A percentile compares a stretch with the other conserved stretches of the same genome.
phyloP scores from a whole-genome alignment of 2,329 filamentous ascomycete genomes.

The Aspergillus sp. region DNA sequence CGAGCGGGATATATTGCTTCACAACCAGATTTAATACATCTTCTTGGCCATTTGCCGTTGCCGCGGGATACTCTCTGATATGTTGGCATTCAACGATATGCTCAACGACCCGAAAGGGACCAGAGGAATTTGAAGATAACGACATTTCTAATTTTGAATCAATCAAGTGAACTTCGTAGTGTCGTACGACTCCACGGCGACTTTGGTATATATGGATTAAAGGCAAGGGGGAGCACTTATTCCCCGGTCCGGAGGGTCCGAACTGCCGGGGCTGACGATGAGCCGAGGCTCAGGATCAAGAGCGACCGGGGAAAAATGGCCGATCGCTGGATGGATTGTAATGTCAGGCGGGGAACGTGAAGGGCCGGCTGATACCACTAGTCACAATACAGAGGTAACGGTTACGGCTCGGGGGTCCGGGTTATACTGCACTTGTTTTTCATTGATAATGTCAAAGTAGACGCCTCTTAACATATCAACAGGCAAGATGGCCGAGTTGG shows the following conservation, averaged over 20 bases:
- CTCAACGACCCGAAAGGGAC: conserved; percentile 61
- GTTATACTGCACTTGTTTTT: not conserved
- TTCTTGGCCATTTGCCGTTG: conserved; percentile 71
- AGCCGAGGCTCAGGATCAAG: not conserved
- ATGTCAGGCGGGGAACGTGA: not conserved
- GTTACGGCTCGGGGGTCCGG: not conserved
- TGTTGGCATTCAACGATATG: conserved; percentile 74
- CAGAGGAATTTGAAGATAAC: conserved; percentile 48
- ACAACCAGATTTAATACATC: conserved; percentile 72
- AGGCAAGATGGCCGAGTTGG: conserved; percentile 41
- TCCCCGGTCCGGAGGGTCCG: not conserved
- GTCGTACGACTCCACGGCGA: not conserved
- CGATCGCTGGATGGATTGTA: not conserved
- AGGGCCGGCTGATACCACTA: not conserved
- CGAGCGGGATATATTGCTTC: conserved; percentile 82
- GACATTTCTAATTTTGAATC: conserved; percentile 28
- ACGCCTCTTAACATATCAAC: not conserved
- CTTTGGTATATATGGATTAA: not conserved
- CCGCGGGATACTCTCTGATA: conserved; percentile 77
- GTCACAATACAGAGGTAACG: not conserved
- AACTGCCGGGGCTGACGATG: not conserved
- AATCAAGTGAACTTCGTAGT: not conserved
- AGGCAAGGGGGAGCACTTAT: not conserved
- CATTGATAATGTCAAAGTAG: not conserved
- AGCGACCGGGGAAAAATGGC: not conserved